Base-by-base conservation (phyloP, 148 eudicot species). In the Spergularia bocconei region DNA sequence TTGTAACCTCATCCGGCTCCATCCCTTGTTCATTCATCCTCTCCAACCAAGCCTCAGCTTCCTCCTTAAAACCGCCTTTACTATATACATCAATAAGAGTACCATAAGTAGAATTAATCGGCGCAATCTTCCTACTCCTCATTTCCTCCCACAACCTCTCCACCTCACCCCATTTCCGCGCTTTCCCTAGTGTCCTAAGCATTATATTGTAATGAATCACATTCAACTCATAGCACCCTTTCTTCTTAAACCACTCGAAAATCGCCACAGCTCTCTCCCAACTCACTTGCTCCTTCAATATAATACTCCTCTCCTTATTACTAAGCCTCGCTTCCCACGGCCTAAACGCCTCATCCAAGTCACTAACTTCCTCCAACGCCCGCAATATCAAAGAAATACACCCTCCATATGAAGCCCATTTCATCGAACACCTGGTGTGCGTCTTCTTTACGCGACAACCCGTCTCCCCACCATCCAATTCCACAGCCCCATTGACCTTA, bases 201-300 rank as follows among this genome's bases (percentile, higher is more conserved):
- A 94, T 86, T 36, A 94, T 91, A 65, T 94, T 94, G 58, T 91
- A 94, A 73, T 94, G 98, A 73, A 94, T 94, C 61, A 91, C 97
- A 80, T 94, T 94, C 89, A 94, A 72, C 75, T 94, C 98, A 76
- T 88, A 90, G 75, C 95, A 93, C 17, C 96, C 89, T 76, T 86
- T 87, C 59, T 78, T 85, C 82, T 90, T 87, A 75, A 91, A 91
- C 98, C 97, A 94, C 85, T 94, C 87, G 51, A 94, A 94, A 61
- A 94, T 90, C 88, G 87, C 91, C 83, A 88, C 17, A 6, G 97
- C 95, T 74, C 93, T 77, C 75, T 88, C 86, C 93, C 93, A 94
- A 79, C 78, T 80, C 78, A 60, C 67, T 75, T 93, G 98, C 86
- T 94, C 98, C 86, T 91, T 94, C 87, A 94, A 82, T 20, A 91